Conservation (phyloP, 768 basidiomycete species). For the Pisolithus tinctorius region DNA sequence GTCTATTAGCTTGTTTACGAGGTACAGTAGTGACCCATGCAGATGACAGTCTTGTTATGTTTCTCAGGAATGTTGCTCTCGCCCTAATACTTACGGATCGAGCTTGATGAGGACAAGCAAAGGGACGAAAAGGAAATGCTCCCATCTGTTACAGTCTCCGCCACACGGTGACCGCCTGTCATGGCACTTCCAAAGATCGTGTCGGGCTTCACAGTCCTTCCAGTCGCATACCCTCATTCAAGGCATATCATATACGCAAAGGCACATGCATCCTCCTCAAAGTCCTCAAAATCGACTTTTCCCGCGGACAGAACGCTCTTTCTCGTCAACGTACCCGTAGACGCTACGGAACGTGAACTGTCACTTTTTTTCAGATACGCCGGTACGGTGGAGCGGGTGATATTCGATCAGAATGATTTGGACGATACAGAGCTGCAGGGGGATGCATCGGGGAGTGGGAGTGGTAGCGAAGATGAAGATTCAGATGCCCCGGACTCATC, state of each 20-base stretch:
- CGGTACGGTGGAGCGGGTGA: constrained; percentile 71
- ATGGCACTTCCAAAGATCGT: constrained; percentile 13
- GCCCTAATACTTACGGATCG: too few species aligned
- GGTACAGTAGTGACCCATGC: too few species aligned
- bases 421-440: constrained; percentile 15
- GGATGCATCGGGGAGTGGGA: constrained; percentile 12
- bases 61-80: too few species aligned
- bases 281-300: constrained; percentile 29
- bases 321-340: constrained; percentile 83
- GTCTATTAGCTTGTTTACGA: too few species aligned
- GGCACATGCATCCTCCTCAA: constrained; percentile 46
- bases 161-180: not conserved
- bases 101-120: too few species aligned
- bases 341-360: constrained; percentile 78
- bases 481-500: not conserved
- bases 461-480: constrained; percentile 23
- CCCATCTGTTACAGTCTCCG: too few species aligned
- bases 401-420: constrained; percentile 48
- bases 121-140: too few species aligned
- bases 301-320: constrained; percentile 73
- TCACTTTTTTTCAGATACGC: constrained; percentile 62
- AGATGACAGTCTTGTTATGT: too few species aligned
- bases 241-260: constrained; percentile 77
- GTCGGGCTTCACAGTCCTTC: constrained; percentile 33
- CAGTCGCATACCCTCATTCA: constrained; percentile 31